A percentile compares a stretch with the other conserved stretches of the same genome.
These are phyloP conservation scores for Ascoidea tarda DNA, from an alignment of 805 yeast genomes.

Conservation along the genomic window DNA sequence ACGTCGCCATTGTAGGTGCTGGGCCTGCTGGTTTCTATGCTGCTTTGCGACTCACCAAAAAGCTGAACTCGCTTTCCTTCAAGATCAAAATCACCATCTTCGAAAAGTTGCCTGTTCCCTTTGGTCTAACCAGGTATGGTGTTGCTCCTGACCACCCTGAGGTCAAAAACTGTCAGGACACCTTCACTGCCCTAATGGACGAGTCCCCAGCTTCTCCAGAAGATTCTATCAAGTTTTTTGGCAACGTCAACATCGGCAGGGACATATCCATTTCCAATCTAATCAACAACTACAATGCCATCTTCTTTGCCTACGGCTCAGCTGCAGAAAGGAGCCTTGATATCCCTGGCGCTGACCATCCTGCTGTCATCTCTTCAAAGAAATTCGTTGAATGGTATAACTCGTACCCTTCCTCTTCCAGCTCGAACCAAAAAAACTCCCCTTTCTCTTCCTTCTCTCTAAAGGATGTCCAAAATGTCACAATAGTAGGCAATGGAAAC, in stretches of 20 bases:
- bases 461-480: conserved; percentile 44
- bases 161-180: conserved; percentile 67
- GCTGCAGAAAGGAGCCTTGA: conserved; percentile 36
- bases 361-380: conserved; percentile 68
- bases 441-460: conserved; percentile 16
- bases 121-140: conserved; percentile 83
- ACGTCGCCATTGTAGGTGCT: conserved; percentile 74
- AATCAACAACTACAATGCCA: conserved; percentile 46
- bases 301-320: conserved; percentile 77
- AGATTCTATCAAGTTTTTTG: conserved; percentile 39
- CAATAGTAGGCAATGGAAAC: conserved; percentile 92
- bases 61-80: conserved; percentile 14
- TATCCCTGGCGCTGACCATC: conserved; percentile 40
- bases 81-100: conserved; percentile 50
- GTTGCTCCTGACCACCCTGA: conserved; percentile 99
- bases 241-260: conserved; percentile 57
- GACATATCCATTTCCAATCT: conserved; percentile 40
- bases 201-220: conserved; percentile 10
- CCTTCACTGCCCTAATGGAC: conserved; percentile 40
- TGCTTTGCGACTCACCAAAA: conserved; percentile 54
- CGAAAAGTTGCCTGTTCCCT: conserved; percentile 81
- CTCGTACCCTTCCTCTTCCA: conserved; percentile 56
- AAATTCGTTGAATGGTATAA: conserved; percentile 95
- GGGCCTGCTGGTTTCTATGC: conserved; percentile 98
- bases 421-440: conserved; percentile 30